Conservation (phyloP, 2,329 filamentous ascomycete species). For the Scedosporium dehoogii region DNA sequence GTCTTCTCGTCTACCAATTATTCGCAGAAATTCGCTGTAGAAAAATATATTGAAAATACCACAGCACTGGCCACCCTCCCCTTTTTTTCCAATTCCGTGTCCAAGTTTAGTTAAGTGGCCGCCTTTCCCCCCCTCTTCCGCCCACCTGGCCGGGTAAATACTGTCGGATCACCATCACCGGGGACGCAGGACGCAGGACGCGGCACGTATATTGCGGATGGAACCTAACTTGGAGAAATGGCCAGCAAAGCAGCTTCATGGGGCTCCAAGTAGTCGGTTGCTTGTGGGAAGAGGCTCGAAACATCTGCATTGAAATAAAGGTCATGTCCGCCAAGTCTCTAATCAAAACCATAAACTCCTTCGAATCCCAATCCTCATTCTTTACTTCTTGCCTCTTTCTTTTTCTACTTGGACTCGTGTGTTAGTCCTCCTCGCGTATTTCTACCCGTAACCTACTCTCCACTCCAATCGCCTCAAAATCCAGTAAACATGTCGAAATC, state of each 20-base stretch:
- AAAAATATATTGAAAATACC: background rate
- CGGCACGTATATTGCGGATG: conserved; percentile 3
- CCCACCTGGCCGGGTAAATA: conserved; percentile 2
- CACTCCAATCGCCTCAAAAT: background rate
- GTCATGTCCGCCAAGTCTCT: background rate
- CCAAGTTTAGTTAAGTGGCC: background rate
- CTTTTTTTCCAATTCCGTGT: background rate
- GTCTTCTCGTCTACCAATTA: background rate
- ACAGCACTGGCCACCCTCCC: background rate
- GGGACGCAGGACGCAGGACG: background rate
- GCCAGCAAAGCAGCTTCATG: background rate
- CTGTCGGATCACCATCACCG: background rate
- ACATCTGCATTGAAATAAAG: background rate
- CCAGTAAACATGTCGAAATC: background rate
- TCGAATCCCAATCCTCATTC: background rate
- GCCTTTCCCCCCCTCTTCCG: background rate
- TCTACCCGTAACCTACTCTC: background rate
- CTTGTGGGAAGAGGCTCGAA: background rate
- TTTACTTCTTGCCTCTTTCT: background rate
- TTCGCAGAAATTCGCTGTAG: background rate
- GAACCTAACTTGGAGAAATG: background rate
- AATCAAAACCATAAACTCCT: background rate
- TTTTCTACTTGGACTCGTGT: background rate
- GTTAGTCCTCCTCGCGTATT: background rate
- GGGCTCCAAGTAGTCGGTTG: background rate